These are phyloP conservation scores for Megacollybia marginata DNA, from an alignment of 768 basidiomycete species.

Conservation along the genomic window DNA sequence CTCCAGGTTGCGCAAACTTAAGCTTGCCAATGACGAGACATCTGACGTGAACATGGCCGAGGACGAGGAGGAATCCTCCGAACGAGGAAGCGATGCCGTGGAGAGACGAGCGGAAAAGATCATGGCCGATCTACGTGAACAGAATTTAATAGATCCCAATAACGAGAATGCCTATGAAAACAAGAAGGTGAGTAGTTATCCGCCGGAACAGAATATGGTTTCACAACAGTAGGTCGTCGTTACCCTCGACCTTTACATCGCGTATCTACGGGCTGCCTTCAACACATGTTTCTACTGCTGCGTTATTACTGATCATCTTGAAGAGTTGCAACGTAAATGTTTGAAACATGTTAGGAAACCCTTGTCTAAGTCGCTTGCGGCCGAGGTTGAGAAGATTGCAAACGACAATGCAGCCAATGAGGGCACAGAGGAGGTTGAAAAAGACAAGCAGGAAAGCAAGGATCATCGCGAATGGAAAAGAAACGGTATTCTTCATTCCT, in stretches of 20 bases:
- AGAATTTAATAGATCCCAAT: conserved; percentile 48
- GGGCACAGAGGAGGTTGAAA: conserved; percentile 22
- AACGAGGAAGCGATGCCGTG: conserved; percentile 69
- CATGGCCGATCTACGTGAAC: conserved; percentile 60
- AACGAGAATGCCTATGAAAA: conserved; percentile 61
- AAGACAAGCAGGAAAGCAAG: conserved; percentile 30
- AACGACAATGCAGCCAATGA: conserved; percentile 42
- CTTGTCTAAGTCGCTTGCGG: conserved; percentile 52
- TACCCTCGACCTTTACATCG: conserved; percentile 87
- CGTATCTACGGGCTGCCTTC: conserved; percentile 88
- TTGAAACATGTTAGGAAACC: conserved; percentile 84
- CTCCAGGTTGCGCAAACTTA: conserved; percentile 39
- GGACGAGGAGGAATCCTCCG: conserved; percentile 45
- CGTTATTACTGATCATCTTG: conserved; percentile 84
- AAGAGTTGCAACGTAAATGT: conserved; percentile 94
- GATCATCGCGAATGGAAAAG: conserved; percentile 42
- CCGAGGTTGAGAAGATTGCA: conserved; percentile 34
- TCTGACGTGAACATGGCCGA: conserved; percentile 19
- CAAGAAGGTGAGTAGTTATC: conserved; percentile 50
- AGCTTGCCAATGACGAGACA: conserved; percentile 18
- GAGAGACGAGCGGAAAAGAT: conserved; percentile 77
- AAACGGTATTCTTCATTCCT: conserved; percentile 57
- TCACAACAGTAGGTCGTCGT: conserved; percentile 50
- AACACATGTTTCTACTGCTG: conserved; percentile 98
- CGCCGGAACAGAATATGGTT: not conserved